These are phyloP conservation scores for Gossypium lobatum DNA, from an alignment of 441 rosid genomes.

Conservation along the genomic window DNA sequence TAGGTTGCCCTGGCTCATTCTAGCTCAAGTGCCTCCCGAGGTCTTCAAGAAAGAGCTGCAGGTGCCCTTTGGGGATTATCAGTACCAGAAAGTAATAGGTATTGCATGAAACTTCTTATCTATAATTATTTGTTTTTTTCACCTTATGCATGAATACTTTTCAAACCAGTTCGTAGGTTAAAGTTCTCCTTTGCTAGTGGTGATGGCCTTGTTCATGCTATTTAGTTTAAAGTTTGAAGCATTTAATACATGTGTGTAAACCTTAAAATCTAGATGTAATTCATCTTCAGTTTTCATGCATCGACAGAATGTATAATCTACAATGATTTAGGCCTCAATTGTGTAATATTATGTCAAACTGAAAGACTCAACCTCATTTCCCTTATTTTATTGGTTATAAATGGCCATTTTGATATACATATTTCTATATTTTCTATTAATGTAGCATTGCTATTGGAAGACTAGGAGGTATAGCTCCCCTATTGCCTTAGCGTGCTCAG, in stretches of 20 bases:
- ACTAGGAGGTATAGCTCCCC: conserved; percentile 92
- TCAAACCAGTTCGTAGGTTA: background rate
- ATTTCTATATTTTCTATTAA: conserved; percentile 11
- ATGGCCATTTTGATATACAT: background rate
- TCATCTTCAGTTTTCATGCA: background rate
- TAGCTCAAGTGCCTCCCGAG: conserved; percentile 76
- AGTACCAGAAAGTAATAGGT: conserved; percentile 92
- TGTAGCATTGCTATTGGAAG: conserved; percentile 86
- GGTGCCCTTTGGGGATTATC: conserved; percentile 99
- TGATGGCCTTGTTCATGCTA: background rate
- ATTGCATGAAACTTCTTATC: background rate
- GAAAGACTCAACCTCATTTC: background rate
- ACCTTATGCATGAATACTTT: background rate
- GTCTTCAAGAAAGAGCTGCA: conserved; percentile 98
- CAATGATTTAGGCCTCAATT: background rate
- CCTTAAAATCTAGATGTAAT: background rate
- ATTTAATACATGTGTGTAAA: background rate
- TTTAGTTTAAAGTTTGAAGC: background rate
- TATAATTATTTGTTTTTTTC: background rate
- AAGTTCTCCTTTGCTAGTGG: background rate
- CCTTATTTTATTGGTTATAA: background rate
- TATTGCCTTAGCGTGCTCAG: conserved; percentile 71
- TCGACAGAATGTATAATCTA: background rate
- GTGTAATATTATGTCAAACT: background rate
- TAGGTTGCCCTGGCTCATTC: conserved; percentile 88